Evolutionary conservation across 768 basidiomycete genomes (phyloP).

Genomic region (Tulasnella sp.): DNA sequence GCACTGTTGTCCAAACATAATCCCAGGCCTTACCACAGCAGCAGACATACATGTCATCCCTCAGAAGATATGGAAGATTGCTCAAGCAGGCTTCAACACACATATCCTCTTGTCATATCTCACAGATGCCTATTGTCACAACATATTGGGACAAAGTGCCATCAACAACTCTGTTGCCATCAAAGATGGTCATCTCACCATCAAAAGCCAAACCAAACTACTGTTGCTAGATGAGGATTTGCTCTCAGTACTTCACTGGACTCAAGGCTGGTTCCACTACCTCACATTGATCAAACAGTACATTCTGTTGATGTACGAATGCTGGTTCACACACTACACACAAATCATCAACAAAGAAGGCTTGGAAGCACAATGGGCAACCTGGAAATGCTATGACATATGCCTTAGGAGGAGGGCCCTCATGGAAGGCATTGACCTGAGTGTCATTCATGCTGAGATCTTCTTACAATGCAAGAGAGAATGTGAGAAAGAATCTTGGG

Average conservation of each 20-base stretch:
- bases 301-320: neutral
- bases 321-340: neutral
- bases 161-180: too few relatives aligned
- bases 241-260: too few relatives aligned
- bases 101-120: neutral
- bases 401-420: neutral
- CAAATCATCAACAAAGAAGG: neutral
- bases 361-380: neutral
- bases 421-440: neutral
- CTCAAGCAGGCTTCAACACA: neutral
- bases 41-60: neutral
- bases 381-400: neutral
- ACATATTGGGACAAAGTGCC: too few relatives aligned
- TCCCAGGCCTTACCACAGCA: neutral
- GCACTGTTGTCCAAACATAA: neutral
- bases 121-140: neutral
- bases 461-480: neutral
- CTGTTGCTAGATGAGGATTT: too few relatives aligned
- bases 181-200: too few relatives aligned
- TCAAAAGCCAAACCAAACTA: too few relatives aligned
- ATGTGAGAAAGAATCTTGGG: too few relatives aligned
- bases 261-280: neutral
- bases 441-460: neutral
- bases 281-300: neutral
- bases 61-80: neutral